A percentile compares a stretch with the other conserved stretches of the same genome.
phyloP scores from a whole-genome alignment of 345 rosid genomes.

The Litchi chinensis region DNA sequence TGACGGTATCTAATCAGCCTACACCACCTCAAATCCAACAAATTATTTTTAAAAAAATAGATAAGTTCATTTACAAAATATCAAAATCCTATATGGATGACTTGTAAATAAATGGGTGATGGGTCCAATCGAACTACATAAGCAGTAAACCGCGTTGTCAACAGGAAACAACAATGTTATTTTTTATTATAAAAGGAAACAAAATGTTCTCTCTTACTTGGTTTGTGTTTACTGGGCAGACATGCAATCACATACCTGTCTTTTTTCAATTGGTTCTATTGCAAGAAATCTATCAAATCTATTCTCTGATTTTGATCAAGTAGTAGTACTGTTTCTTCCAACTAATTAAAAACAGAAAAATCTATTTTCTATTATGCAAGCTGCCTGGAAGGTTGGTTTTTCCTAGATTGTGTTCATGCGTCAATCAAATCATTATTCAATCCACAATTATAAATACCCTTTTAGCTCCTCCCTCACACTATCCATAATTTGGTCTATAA shows the following conservation, averaged over 20 bases:
- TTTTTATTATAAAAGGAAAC: neutral
- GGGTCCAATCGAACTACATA: neutral
- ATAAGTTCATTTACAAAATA: no score
- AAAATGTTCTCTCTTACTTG: neutral
- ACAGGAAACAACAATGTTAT: neutral
- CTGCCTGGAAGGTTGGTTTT: neutral
- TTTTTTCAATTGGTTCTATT: neutral
- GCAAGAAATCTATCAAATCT: neutral
- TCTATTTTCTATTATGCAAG: neutral
- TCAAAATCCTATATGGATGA: neutral
- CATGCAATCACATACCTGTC: neutral
- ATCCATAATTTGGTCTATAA: neutral
- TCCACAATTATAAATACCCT: neutral
- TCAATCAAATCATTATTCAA: neutral
- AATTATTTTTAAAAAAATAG: no score
- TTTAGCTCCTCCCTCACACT: neutral
- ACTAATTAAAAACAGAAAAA: neutral
- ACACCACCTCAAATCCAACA: no score
- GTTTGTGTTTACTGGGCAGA: neutral
- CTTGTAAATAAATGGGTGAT: neutral
- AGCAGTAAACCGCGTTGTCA: neutral
- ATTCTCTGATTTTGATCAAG: no score
- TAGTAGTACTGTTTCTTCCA: no score
- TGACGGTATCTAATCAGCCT: no score
- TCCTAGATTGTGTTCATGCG: neutral